Percentiles rank a stretch among this genome's conserved stretches.
phyloP scores from a whole-genome alignment of 495 filamentous ascomycete genomes.

The Penicillium malachiteum region DNA sequence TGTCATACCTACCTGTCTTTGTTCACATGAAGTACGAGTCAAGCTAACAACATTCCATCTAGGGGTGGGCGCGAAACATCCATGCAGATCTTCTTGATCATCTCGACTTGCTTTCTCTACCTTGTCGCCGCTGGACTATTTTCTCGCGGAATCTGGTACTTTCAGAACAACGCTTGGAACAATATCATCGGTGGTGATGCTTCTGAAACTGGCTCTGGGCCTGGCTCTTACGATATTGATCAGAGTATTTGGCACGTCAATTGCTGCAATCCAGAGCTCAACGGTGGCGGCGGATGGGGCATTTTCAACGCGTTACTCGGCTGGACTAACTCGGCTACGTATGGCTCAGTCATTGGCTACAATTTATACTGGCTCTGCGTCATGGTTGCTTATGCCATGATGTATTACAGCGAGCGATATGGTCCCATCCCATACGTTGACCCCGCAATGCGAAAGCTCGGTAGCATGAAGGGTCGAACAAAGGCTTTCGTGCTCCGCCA shows the following conservation, averaged over 20 bases:
- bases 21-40: neutral
- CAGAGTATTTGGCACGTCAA: constrained; percentile 91
- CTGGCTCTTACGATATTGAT: constrained; percentile 85
- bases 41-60: constrained; percentile 4
- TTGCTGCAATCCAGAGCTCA: constrained; percentile 71
- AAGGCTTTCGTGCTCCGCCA: constrained; percentile 25
- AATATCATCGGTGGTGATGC: constrained; percentile 68
- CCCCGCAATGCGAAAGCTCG: constrained; percentile 13
- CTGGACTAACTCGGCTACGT: constrained; percentile 88
- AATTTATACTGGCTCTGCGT: constrained; percentile 75
- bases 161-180: constrained; percentile 66
- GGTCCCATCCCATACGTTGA: constrained; percentile 25
- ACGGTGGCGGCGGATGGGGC: constrained; percentile 82
- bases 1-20: constrained; percentile 30
- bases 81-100: constrained; percentile 75
- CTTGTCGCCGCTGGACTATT: constrained; percentile 84
- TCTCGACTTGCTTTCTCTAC: constrained; percentile 81
- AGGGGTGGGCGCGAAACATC: constrained; percentile 63
- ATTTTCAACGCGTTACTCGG: constrained; percentile 81
- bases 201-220: constrained; percentile 69
- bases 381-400: constrained; percentile 23
- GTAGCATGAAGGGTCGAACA: constrained; percentile 13
- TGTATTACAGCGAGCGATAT: constrained; percentile 27
- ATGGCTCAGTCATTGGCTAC: constrained; percentile 77
- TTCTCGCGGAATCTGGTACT: constrained; percentile 71